Evolutionary conservation across 495 filamentous ascomycete genomes (phyloP), one percentile per base, ranked within the genome.

Genomic region (Alectoria sarmentosa): DNA sequence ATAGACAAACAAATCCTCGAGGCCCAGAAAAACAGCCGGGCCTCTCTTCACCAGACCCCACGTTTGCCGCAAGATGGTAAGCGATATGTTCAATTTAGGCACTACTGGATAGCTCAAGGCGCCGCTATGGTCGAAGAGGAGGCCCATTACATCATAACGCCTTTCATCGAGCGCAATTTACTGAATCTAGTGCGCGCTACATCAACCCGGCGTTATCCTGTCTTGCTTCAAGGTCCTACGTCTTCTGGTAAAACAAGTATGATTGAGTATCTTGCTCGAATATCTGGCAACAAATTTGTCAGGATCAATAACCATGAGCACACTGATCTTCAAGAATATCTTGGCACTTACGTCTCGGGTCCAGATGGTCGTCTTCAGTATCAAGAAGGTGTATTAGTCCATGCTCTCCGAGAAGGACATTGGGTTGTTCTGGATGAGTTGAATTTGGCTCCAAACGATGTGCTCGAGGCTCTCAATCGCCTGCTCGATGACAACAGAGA

Each of bases 281-380:
- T 90, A 56, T 96, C 91, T 34, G 95, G 95, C 3, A 96, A 99
- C 70, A 92, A 90, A 70, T 98, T 97, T 68, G 90, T 99, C 44
- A 86, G 95, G 63, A 97, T 99, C 78, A 99, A 99, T 77, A 99
- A 99, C 70, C 95, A 99, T 73, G 95, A 99, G 69, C 93, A 98
- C 72, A 98, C 95, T 1, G 95, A 99, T 75, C 80, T 99, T 37
- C 95, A 99, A 73, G 95, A 99, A 72, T 99, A 99, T 70, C 80
- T 99, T 1, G 95, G 95, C 21, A 91, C 92, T 0, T 99, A 99
- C 70, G 77, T 96, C 13, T 97, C 95, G 19, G 87, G 86, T 56
- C 77, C 86, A 8, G 89, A 92, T 70, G 95, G 95, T 14, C 87
- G 88, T 61, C 80, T 99, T 58, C 82, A 79, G 21, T 99, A 96